phyloP scores from a whole-genome alignment of 2,329 filamentous ascomycete species.

The Biscogniauxia sp. region DNA sequence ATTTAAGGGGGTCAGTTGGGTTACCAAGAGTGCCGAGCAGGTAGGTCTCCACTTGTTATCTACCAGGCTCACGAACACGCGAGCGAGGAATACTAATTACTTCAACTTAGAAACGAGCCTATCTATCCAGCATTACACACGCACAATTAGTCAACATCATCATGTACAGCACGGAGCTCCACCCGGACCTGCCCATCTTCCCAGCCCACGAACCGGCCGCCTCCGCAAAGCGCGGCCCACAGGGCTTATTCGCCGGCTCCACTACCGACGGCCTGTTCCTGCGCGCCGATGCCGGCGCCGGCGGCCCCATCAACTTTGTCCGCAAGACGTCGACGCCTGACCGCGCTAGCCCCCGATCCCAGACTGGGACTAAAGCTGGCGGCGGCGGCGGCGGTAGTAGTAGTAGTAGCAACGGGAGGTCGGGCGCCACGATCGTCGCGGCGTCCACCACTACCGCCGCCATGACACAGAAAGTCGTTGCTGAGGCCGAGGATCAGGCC shows the following conservation, averaged over 20 bases:
- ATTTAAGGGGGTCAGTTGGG: constrained; percentile 39
- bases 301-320: constrained; percentile 33
- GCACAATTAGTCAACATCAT: constrained; percentile 63
- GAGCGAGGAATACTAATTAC: constrained; percentile 9
- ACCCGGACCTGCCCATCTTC: constrained; percentile 67
- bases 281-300: constrained; percentile 35
- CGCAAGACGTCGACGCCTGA: constrained; percentile 3
- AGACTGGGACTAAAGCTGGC: constrained; percentile 19
- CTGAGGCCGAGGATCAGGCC: constrained; percentile 11
- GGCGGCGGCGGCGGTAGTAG: constrained; percentile 2
- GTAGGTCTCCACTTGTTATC: constrained; percentile 26
- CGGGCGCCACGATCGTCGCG: neutral
- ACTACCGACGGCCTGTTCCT: constrained; percentile 30
- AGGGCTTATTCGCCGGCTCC: constrained; percentile 27
- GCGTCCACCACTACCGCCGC: neutral
- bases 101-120: constrained; percentile 53
- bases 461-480: constrained; percentile 1
- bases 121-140: constrained; percentile 60
- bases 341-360: constrained; percentile 21
- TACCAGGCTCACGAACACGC: neutral
- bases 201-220: constrained; percentile 35
- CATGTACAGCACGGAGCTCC: constrained; percentile 56
- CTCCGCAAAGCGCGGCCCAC: constrained; percentile 25
- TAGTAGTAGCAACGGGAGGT: neutral
- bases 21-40: constrained; percentile 37